phyloP scores from a whole-genome alignment of 352 stramenopile species.

The Phytophthora idaei region DNA sequence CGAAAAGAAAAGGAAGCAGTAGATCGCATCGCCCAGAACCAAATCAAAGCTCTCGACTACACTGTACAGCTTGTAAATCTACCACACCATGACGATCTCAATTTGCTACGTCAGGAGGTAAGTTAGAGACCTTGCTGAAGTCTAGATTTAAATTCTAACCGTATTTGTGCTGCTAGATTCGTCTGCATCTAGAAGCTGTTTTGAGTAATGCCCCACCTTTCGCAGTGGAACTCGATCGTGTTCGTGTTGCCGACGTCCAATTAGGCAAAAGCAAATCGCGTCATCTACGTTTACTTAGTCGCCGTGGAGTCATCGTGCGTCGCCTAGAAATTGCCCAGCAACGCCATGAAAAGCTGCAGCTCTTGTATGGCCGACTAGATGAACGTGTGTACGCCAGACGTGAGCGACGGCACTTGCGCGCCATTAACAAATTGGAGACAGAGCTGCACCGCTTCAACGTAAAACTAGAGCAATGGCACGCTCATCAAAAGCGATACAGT shows the following conservation, averaged over 20 bases:
- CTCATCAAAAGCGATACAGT: conserved; percentile 38
- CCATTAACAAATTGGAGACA: conserved; percentile 48
- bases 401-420: conserved; percentile 50
- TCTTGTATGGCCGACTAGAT: conserved; percentile 54
- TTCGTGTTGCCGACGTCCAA: conserved; percentile 78
- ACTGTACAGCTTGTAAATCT: conserved; percentile 79
- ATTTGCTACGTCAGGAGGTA: conserved; percentile 68
- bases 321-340: conserved; percentile 70
- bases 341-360: conserved; percentile 68
- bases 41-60: conserved; percentile 79
- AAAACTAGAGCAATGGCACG: conserved; percentile 53
- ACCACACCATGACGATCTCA: conserved; percentile 62
- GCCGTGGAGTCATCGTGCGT: conserved; percentile 65
- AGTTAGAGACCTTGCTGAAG: neutral
- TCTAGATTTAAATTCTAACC: neutral
- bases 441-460: conserved; percentile 53
- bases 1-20: conserved; percentile 72
- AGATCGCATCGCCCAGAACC: conserved; percentile 56
- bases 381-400: conserved; percentile 45
- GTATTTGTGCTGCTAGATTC: conserved; percentile 45
- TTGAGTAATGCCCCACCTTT: conserved; percentile 60
- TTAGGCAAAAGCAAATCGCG: conserved; percentile 72
- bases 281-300: conserved; percentile 64
- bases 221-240: conserved; percentile 57
- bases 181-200: conserved; percentile 62